Conservation (phyloP, 345 rosid genomes). For the Linum tenue region DNA sequence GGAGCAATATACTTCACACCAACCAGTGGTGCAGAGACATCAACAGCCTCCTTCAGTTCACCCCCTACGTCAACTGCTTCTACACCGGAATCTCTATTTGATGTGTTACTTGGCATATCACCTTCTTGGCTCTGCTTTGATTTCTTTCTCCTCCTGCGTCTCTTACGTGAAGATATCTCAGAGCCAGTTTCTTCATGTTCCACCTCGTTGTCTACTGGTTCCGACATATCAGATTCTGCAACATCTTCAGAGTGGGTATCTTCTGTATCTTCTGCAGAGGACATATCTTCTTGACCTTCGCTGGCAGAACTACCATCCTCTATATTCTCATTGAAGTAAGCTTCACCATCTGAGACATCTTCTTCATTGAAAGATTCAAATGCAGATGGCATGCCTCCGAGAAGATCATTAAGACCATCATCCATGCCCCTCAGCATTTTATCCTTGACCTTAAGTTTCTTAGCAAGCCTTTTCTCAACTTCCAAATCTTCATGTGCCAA, state of each 20-base stretch:
- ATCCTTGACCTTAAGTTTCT: constrained; percentile 70
- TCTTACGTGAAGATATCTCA: constrained; percentile 4
- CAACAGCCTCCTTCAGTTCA: constrained; percentile 19
- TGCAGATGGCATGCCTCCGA: constrained; percentile 41
- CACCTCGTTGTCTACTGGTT: not conserved
- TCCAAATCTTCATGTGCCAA: constrained; percentile 45
- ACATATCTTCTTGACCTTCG: constrained; percentile 9
- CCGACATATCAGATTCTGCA: constrained; percentile 1
- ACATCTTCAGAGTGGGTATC: constrained; percentile 8
- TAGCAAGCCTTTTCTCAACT: constrained; percentile 73
- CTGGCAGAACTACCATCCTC: not conserved
- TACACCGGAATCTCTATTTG: constrained; percentile 14
- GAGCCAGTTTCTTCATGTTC: not conserved
- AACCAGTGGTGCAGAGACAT: constrained; percentile 16
- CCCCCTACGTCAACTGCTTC: constrained; percentile 20
- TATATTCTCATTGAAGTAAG: constrained; percentile 5
- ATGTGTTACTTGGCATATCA: constrained; percentile 14
- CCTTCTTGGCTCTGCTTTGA: constrained; percentile 24
- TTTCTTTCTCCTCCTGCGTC: constrained; percentile 20
- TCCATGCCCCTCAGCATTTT: constrained; percentile 58
- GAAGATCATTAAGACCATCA: constrained; percentile 48
- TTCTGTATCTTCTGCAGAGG: constrained; percentile 4
- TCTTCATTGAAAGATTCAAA: constrained; percentile 25
- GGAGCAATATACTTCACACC: constrained; percentile 63
- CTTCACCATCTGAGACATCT: constrained; percentile 12